These are phyloP conservation scores for Emydomyces testavorans DNA, from an alignment of 2,329 filamentous ascomycete species.

Conservation along the genomic window DNA sequence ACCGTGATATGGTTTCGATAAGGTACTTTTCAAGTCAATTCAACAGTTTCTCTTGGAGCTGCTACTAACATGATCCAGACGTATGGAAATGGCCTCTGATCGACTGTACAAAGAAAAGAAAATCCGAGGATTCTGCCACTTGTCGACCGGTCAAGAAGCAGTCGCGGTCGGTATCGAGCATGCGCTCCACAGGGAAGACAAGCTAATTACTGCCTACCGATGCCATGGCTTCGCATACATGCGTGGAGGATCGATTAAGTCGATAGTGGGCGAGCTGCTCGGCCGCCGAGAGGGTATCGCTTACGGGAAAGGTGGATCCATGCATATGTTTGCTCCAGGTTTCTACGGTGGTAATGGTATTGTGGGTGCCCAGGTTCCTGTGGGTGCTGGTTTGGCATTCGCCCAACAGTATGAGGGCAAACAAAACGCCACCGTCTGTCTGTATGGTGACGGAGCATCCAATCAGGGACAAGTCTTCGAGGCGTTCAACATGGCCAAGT, in stretches of 20 bases:
- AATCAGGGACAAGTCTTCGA: conserved; percentile 99
- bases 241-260: conserved; percentile 81
- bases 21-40: conserved; percentile 47
- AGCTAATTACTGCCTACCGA: conserved; percentile 94
- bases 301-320: conserved; percentile 97
- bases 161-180: conserved; percentile 96
- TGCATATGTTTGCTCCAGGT: conserved; percentile 98
- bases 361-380: conserved; percentile 94
- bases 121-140: conserved; percentile 98
- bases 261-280: conserved; percentile 90
- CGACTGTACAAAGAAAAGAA: conserved; percentile 99
- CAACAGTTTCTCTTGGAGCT: background rate
- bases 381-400: conserved; percentile 91
- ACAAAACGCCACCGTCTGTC: conserved; percentile 74
- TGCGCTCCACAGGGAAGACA: conserved; percentile 80
- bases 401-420: conserved; percentile 87
- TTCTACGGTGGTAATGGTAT: conserved; percentile 99
- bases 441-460: conserved; percentile 96
- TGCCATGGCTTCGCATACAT: conserved; percentile 98
- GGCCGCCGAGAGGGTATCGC: conserved; percentile 93
- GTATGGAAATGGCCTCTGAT: conserved; percentile 99
- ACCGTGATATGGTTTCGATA: conserved; percentile 90
- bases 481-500: conserved; percentile 99
- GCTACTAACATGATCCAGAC: conserved; percentile 44
- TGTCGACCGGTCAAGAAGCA: conserved; percentile 95